phyloP scores from a whole-genome alignment of 495 filamentous ascomycete species.

The Neurospora sp. region DNA sequence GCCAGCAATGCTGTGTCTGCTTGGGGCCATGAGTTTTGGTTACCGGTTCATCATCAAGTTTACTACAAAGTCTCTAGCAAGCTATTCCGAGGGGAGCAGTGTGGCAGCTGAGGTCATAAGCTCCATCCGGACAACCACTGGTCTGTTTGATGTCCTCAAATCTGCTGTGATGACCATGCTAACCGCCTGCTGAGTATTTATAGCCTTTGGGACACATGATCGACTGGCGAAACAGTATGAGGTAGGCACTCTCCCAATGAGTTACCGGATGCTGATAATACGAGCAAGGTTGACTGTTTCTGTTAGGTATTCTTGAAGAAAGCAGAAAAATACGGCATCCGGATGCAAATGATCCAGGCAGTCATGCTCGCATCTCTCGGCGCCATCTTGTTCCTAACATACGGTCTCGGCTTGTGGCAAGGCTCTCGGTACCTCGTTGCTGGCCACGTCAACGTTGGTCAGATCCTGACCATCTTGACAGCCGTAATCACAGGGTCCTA shows the following conservation, averaged over 20 bases:
- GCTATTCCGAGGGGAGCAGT: constrained; percentile 23
- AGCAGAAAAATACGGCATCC: not conserved
- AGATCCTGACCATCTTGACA: not conserved
- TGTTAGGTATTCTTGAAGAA: not conserved
- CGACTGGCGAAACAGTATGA: not conserved
- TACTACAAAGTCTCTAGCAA: constrained; percentile 66
- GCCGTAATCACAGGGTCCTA: constrained; percentile 14
- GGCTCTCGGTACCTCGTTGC: not conserved
- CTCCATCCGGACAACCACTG: not conserved
- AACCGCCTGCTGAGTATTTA: not conserved
- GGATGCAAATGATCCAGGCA: not conserved
- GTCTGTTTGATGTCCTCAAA: not conserved
- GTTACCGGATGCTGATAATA: not conserved
- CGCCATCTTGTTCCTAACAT: not conserved
- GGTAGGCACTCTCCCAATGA: not conserved
- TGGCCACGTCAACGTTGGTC: not conserved
- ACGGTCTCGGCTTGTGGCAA: not conserved
- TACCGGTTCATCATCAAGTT: constrained; percentile 57
- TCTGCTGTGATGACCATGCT: not conserved
- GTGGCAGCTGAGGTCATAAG: not conserved
- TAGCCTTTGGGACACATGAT: not conserved
- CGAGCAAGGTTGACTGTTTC: not conserved
- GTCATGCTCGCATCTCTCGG: not conserved
- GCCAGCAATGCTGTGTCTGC: constrained; percentile 52
- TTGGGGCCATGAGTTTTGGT: constrained; percentile 56